Conservation (phyloP, 495 filamentous ascomycete species). For the Penicillium salamii region DNA sequence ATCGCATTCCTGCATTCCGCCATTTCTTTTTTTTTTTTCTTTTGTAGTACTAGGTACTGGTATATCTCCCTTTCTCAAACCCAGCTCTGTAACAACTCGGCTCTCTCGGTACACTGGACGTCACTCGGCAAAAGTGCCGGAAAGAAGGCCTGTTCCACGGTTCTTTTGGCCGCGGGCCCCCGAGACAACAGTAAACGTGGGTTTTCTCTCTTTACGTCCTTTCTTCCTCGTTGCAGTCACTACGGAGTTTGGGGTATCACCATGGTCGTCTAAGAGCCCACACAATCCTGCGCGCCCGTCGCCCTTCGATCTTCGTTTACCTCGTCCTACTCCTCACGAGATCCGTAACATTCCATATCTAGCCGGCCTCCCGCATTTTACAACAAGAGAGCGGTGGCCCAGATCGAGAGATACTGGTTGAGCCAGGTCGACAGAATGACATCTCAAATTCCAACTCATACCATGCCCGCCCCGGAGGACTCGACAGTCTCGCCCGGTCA, state of each 20-base stretch:
- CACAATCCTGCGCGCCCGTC: neutral
- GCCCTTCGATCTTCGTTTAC: slow-evolving; percentile 1
- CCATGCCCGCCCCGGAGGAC: slow-evolving; percentile 22
- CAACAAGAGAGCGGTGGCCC: neutral
- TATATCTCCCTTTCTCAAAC: slow-evolving; percentile 3
- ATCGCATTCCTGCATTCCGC: slow-evolving; percentile 15
- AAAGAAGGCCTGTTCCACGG: slow-evolving; percentile 21
- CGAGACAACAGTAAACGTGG: slow-evolving; percentile 10
- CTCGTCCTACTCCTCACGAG: neutral
- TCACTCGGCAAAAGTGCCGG: slow-evolving; percentile 14
- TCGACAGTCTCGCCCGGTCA: slow-evolving; percentile 32
- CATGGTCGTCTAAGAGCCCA: slow-evolving; percentile 10
- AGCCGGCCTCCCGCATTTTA: neutral
- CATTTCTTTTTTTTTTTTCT: slow-evolving; percentile 12
- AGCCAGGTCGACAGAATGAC: slow-evolving; percentile 24
- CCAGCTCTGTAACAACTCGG: slow-evolving; percentile 4
- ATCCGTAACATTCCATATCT: neutral
- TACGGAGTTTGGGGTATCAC: no score
- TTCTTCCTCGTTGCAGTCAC: no score
- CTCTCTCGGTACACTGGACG: slow-evolving; percentile 9
- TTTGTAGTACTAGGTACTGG: neutral
- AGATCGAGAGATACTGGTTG: neutral
- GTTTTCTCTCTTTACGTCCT: slow-evolving; percentile 6
- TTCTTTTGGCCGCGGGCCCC: slow-evolving; percentile 19
- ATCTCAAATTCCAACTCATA: slow-evolving; percentile 25